Conservation (phyloP, 2,329 filamentous ascomycete species). For the Fusarium neocosmosporiellum region DNA sequence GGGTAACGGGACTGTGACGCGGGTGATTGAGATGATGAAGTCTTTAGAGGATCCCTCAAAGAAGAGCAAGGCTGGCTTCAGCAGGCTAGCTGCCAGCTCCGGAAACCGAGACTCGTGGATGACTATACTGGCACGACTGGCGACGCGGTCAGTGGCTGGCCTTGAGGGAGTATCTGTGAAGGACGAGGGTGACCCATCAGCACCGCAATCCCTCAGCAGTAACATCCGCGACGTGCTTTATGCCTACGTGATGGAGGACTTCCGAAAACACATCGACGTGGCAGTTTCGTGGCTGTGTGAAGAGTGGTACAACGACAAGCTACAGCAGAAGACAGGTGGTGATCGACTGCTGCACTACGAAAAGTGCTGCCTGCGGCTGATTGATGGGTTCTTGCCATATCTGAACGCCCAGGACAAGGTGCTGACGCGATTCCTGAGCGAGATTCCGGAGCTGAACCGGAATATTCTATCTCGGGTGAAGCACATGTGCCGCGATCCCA, state of each 20-base stretch:
- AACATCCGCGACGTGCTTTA: slow-evolving; percentile 84
- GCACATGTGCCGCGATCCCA: slow-evolving; percentile 73
- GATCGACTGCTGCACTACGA: slow-evolving; percentile 76
- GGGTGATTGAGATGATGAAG: slow-evolving; percentile 83
- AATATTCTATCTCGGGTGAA: slow-evolving; percentile 80
- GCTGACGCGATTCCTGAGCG: slow-evolving; percentile 89
- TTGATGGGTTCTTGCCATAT: slow-evolving; percentile 91
- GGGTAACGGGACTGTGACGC: slow-evolving; percentile 77
- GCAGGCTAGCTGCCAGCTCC: slow-evolving; percentile 83
- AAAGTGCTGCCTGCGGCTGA: slow-evolving; percentile 80
- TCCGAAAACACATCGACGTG: slow-evolving; percentile 87
- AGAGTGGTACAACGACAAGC: slow-evolving; percentile 94
- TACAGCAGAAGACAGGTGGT: slow-evolving; percentile 54
- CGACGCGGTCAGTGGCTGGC: slow-evolving; percentile 80
- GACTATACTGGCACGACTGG: slow-evolving; percentile 85
- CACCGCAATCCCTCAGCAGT: slow-evolving; percentile 66
- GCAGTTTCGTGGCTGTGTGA: slow-evolving; percentile 96
- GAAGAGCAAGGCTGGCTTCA: slow-evolving; percentile 79
- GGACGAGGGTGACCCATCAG: slow-evolving; percentile 60
- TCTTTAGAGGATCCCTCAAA: slow-evolving; percentile 75
- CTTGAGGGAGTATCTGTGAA: slow-evolving; percentile 72
- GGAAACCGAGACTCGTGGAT: slow-evolving; percentile 93
- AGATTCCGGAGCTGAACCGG: slow-evolving; percentile 83
- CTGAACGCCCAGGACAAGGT: slow-evolving; percentile 92
- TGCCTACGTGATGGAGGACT: slow-evolving; percentile 90